Evolutionary conservation across 306 rosid species (phyloP).

Genomic region (Cucumis hystrix): DNA sequence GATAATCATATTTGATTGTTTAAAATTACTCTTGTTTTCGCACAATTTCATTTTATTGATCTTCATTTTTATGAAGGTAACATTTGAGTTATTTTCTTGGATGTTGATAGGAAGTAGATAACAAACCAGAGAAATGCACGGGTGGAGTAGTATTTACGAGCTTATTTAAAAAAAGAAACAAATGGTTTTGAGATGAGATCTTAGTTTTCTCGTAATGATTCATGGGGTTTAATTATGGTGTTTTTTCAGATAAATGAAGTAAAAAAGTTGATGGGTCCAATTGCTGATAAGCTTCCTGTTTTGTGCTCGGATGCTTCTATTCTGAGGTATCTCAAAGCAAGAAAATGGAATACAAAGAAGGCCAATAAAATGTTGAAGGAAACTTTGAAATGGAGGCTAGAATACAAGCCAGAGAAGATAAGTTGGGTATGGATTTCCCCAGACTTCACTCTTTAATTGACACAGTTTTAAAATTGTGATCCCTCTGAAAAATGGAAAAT

Average conservation of each 20-base stretch:
- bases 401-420: conserved; percentile 63
- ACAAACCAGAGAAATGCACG: background rate
- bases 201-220: background rate
- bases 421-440: conserved; percentile 36
- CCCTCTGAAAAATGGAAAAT: background rate
- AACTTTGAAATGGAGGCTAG: conserved; percentile 59
- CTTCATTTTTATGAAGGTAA: background rate
- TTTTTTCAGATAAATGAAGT: conserved; percentile 40
- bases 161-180: background rate
- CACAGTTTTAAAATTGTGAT: background rate
- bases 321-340: conserved; percentile 54
- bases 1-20: too few species aligned
- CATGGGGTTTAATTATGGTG: background rate
- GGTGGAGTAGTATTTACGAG: background rate
- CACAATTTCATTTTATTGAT: background rate
- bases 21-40: background rate
- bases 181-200: background rate
- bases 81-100: too few species aligned
- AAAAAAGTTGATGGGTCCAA: conserved; percentile 48
- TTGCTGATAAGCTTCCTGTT: conserved; percentile 37
- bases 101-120: background rate
- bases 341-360: conserved; percentile 49
- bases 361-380: conserved; percentile 54
- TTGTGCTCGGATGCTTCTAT: conserved; percentile 43
- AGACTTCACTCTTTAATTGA: background rate